Evolutionary conservation across 2,329 filamentous ascomycete genomes (phyloP), one percentile per base, ranked within the genome.

Genomic region (Plenodomus lindquistii): DNA sequence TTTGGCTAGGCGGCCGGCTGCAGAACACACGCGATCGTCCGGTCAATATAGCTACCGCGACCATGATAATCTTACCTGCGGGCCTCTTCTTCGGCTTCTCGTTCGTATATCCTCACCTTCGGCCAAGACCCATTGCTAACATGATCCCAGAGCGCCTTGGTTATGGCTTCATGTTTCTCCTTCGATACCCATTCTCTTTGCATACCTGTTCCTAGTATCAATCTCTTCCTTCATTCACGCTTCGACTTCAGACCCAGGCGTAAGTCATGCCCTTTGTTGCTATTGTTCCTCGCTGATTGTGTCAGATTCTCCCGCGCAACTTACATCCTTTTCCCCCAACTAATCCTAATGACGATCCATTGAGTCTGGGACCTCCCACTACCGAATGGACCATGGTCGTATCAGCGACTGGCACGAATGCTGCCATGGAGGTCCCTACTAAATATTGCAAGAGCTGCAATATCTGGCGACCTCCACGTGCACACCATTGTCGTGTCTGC

Each of bases 401-500:
- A 65, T 89, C 91, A 9, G 84, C 87, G 31, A 87, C 86, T 50
- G 85, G 84, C 9, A 77, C 77, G 21, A 88, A 89, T 24, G 88
- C 91, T 8, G 92, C 92, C 5, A 97, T 99, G 90, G 94, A 99
- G 70, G 92, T 99, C 1, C 94, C 94, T 0, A 92, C 93, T 52
- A 97, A 99, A 75, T 97, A 96, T 75, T 99, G 94, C 82, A 93
- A 92, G 69, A 96, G 92, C 16, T 99, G 94, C 79, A 91, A 91
- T 66, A 92, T 99, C 60, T 99, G 94, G 94, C 88, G 94, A 2
- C 94, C 94, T 29, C 92, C 93, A 21, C 89, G 94, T 49, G 91
- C 91, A 49, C 95, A 99, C 69, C 94, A 99, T 75, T 99, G 94
- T 74, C 89, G 94, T 48, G 82, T 96, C 21, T 99, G 94, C 75